These are phyloP conservation scores for Corinectria fuckeliana DNA, from an alignment of 2,329 filamentous ascomycete genomes.

Conservation along the genomic window DNA sequence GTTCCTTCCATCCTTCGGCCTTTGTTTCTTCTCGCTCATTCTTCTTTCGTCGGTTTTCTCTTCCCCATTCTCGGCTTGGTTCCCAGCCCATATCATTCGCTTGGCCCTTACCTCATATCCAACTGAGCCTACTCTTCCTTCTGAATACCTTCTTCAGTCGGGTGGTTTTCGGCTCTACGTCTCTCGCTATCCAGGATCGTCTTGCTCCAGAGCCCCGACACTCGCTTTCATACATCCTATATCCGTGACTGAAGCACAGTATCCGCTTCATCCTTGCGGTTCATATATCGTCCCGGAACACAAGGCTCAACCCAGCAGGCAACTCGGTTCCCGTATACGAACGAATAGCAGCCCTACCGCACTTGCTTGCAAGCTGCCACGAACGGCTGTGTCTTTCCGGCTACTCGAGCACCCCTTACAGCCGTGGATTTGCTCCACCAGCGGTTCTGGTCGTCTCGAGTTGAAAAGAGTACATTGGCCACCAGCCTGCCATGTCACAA, in stretches of 20 bases:
- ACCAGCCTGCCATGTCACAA: constrained; percentile 6
- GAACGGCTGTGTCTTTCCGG: background rate
- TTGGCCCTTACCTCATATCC: background rate
- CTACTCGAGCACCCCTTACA: background rate
- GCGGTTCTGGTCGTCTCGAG: background rate
- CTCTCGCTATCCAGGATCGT: constrained; percentile 24
- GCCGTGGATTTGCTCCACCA: background rate
- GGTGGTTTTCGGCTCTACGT: constrained; percentile 16
- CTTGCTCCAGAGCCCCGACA: too few species aligned
- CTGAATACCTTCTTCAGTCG: constrained; percentile 19
- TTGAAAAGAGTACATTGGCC: background rate
- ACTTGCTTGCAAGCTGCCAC: background rate
- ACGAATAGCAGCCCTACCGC: background rate
- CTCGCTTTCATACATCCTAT: constrained; percentile 7
- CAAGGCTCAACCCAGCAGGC: background rate
- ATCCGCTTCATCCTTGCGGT: background rate
- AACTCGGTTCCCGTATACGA: background rate
- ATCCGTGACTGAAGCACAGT: constrained; percentile 12
- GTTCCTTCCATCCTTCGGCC: constrained; percentile 14
- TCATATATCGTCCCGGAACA: background rate
- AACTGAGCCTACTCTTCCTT: too few species aligned
- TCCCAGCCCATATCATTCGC: background rate
- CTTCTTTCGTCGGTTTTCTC: constrained; percentile 26
- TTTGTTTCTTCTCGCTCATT: constrained; percentile 23
- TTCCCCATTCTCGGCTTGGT: constrained; percentile 3